phyloP scores from a whole-genome alignment of 1,284 basidiomycete genomes.

The Volvariella surrecta region DNA sequence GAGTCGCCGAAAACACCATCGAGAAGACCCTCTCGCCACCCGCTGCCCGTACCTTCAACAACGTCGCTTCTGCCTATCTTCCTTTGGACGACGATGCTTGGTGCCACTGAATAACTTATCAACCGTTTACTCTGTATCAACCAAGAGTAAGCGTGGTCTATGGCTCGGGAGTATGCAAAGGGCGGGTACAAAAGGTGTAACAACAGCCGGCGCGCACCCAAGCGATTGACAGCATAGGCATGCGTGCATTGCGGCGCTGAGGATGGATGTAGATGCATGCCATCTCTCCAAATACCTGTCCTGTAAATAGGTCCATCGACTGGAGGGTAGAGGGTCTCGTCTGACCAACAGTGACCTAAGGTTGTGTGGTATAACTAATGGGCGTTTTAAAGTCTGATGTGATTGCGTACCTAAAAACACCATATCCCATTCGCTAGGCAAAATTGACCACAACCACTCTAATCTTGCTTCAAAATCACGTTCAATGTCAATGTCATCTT shows the following conservation, averaged over 20 bases:
- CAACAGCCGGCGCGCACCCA: conserved; percentile 46
- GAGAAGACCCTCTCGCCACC: conserved; percentile 42
- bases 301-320: conserved; percentile 4
- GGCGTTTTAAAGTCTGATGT: neutral
- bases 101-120: conserved; percentile 52
- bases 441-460: conserved; percentile 37
- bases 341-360: conserved; percentile 65
- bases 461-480: conserved; percentile 48
- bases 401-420: conserved; percentile 56
- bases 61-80: conserved; percentile 50
- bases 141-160: conserved; percentile 70
- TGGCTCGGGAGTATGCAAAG: conserved; percentile 70
- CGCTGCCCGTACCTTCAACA: conserved; percentile 38
- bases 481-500: conserved; percentile 80
- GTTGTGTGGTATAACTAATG: too few relatives aligned
- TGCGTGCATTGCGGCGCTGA: conserved; percentile 59
- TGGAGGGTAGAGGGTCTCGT: conserved; percentile 37
- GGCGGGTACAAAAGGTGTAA: conserved; percentile 47
- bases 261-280: conserved; percentile 41
- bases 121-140: conserved; percentile 48
- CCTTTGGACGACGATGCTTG: conserved; percentile 54
- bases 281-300: neutral
- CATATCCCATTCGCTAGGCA: conserved; percentile 68
- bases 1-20: conserved; percentile 35
- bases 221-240: conserved; percentile 48